Conservation (phyloP, 495 filamentous ascomycete genomes). For the Amniculicola lignicola region DNA sequence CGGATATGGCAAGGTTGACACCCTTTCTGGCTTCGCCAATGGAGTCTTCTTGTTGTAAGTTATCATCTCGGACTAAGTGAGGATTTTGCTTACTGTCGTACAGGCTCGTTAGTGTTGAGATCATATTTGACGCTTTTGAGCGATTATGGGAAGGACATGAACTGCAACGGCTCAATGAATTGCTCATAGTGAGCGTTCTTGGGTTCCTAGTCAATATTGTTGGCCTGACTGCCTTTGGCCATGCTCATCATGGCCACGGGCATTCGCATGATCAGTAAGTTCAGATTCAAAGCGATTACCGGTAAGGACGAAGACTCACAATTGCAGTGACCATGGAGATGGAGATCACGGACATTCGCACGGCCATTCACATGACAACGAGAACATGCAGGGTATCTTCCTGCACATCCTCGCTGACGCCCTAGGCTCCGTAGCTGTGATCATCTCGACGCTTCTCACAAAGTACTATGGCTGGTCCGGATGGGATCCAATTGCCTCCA, state of each 20-base stretch:
- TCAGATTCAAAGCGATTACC: not conserved
- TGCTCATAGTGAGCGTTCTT: slow-evolving; percentile 79
- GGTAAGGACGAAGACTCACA: not conserved
- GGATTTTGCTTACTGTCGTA: slow-evolving; percentile 37
- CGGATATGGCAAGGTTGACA: slow-evolving; percentile 95
- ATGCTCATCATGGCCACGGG: slow-evolving; percentile 67
- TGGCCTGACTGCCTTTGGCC: slow-evolving; percentile 83
- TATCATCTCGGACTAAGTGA: not conserved
- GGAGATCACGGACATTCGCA: slow-evolving; percentile 38
- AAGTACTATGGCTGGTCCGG: slow-evolving; percentile 83
- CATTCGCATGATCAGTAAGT: slow-evolving; percentile 46
- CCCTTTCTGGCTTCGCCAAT: slow-evolving; percentile 92
- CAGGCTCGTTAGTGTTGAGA: slow-evolving; percentile 91
- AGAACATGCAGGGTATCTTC: slow-evolving; percentile 99
- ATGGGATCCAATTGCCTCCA: slow-evolving; percentile 94
- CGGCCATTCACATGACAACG: slow-evolving; percentile 70
- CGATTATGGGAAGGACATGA: slow-evolving; percentile 74
- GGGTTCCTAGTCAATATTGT: slow-evolving; percentile 88
- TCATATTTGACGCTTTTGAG: slow-evolving; percentile 92
- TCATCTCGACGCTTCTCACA: slow-evolving; percentile 84
- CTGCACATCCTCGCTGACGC: slow-evolving; percentile 94
- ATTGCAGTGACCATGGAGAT: slow-evolving; percentile 31
- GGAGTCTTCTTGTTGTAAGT: slow-evolving; percentile 89
- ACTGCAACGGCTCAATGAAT: slow-evolving; percentile 78
- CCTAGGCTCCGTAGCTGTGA: slow-evolving; percentile 88